Evolutionary conservation across 2,329 filamentous ascomycete species (phyloP).

Genomic region (Hypoxylon rubiginosum): DNA sequence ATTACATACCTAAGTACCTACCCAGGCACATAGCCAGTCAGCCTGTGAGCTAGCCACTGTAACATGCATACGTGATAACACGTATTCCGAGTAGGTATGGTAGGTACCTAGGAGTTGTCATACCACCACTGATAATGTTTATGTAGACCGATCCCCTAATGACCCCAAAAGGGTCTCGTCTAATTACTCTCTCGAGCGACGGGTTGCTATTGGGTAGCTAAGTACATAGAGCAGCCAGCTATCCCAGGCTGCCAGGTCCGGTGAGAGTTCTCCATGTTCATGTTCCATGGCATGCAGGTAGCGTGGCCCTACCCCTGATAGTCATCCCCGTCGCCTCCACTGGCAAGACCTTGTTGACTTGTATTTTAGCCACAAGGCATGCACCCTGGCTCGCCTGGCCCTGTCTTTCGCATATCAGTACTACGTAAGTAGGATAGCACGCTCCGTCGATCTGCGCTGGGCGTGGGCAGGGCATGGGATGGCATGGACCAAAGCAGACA

Average conservation of each 20-base stretch:
- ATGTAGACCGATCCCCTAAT: not conserved
- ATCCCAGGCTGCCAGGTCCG: constrained; percentile 19
- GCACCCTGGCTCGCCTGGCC: constrained; percentile 24
- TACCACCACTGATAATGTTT: not conserved
- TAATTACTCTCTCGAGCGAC: not conserved
- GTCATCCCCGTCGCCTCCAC: constrained; percentile 31
- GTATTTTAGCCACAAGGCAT: constrained; percentile 45
- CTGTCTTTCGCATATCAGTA: constrained; percentile 36
- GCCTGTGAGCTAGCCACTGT: not conserved
- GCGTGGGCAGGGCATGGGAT: constrained; percentile 28
- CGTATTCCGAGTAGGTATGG: not conserved
- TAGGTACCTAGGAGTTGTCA: not conserved
- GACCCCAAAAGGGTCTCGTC: not conserved
- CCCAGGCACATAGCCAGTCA: not conserved
- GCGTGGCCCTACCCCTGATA: constrained; percentile 39
- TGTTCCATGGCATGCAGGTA: constrained; percentile 36
- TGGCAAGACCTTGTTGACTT: constrained; percentile 36
- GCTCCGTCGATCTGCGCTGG: constrained; percentile 41
- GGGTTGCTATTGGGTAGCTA: not conserved
- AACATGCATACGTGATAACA: constrained; percentile 16
- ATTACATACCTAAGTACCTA: too few relatives aligned
- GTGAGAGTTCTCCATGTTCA: constrained; percentile 27
- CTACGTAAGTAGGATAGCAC: constrained; percentile 34
- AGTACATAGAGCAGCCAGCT: not conserved
- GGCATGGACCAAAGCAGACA: constrained; percentile 15